Evolutionary conservation across 768 basidiomycete species (phyloP), one percentile per base, ranked within the genome.

Genomic region (Leccinum barrowsii): DNA sequence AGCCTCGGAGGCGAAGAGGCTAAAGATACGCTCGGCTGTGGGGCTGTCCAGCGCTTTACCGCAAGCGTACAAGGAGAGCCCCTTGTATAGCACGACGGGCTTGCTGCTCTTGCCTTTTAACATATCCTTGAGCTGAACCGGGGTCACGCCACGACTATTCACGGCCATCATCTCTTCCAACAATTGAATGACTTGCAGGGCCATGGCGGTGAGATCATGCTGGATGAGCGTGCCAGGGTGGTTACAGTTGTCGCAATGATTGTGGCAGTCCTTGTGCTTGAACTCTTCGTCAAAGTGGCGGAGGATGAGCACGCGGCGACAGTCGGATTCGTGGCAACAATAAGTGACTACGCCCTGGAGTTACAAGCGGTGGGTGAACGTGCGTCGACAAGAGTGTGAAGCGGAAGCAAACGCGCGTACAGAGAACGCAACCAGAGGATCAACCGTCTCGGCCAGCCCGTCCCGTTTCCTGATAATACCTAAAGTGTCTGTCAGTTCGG

Each of bases 381-480:
- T 22, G 60, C 59, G 55, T 50, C 34, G 17, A 6, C 44, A 17
- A 48, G 26, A 21, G 30, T 30, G 54, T 37, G 37, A 28, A 28
- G 26, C 26, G 26, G 26, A 28, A 28, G 26, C 26, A n/a, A 28
- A 19, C 6, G 75, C 7, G 75, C 87, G 67, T 70, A 96, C 93
- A 94, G 11, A 98, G 82, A 12, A 97, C 73, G 73, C 97, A 99
- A 53, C 89, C 85, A 0, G 96, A 87, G 2, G 84, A 81, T 63
- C 81, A 71, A 5, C 92, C 93, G 68, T 99, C 97, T 58, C 97
- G 84, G 5, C 97, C 97, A n/a, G 95, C 97, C 56, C 97, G 85
- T 6, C 97, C 97, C 0, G 96, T 98, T 75, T 99, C 97, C 76
- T 98, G 94, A 66, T 94, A 94, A 67, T 91, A 91, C 2, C 90